Base-by-base conservation (phyloP, 805 yeast genomes). In the Candida berthetii region DNA sequence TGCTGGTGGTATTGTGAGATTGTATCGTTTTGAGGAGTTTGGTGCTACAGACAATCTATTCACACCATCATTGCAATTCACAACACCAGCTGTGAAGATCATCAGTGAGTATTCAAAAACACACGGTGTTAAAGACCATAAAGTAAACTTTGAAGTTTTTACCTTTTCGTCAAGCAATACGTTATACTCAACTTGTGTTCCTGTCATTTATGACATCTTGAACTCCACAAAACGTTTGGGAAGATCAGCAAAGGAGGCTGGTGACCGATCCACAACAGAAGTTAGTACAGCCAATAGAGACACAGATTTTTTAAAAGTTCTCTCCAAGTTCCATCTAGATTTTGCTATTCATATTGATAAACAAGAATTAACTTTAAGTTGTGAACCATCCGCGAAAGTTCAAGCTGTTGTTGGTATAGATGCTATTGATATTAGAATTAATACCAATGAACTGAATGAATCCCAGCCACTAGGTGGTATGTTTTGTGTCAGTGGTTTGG, bases 321-420 rank as follows among this genome's bases (percentile, higher is more conserved):
- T 84, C 22, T 66, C 71, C 33, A 74, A 76, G 24, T 56, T 83
- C 40, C 88, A 84, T 47, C 50, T 87, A 24, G 78, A 77, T 39
- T 60, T 85, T 41, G 78, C 83, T 1, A 48, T 90, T 7, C 68
- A 73, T 33, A 73, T 90, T 40, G 89, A 79, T 17, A 75, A 80
- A 28, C 99, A 93, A 57, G 76, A 74, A 35, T 57, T 93, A 18
- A 74, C 84, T 3, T 66, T 93, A 40, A 85, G 95, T 49, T 93
- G 99, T 70, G 91, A 86, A 46, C 99, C 99, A 1, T 82, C 82
- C 15, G 98, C 98, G 0, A 88, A 86, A 55, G 93, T 93, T 2
- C 89, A 88, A 31, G 95, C 97, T 0, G 76, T 84, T 29, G 81
- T 88, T 14, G 84, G 88, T 7, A 72, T 82, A 18, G 83, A 80